A percentile compares a stretch with the other conserved stretches of the same genome.
These are phyloP conservation scores for Xerocomus potaroensis DNA, from an alignment of 768 basidiomycete species.

Conservation along the genomic window DNA sequence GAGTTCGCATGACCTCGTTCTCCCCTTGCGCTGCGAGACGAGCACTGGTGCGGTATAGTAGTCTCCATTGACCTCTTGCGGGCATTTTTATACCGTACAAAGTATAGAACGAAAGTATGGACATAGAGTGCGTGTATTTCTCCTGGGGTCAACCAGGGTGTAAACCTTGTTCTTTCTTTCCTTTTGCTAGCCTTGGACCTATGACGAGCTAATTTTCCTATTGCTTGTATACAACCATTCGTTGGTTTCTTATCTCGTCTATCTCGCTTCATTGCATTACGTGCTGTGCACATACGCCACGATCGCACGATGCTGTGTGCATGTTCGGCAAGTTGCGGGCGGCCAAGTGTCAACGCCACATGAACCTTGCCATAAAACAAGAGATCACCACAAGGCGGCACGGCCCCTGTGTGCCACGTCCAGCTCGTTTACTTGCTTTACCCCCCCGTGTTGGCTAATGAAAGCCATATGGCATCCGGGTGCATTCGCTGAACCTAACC, in stretches of 20 bases:
- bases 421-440: background rate
- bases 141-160: constrained; percentile 15
- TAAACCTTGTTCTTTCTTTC: constrained; percentile 14
- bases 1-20: constrained; percentile 12
- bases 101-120: background rate
- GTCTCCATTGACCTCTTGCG: background rate
- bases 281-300: constrained; percentile 9
- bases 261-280: background rate
- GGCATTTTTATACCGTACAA: background rate
- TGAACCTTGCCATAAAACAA: constrained; percentile 23
- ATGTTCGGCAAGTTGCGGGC: constrained; percentile 14
- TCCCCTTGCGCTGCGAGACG: constrained; percentile 16
- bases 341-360: constrained; percentile 25
- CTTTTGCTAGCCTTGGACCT: constrained; percentile 4
- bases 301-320: background rate
- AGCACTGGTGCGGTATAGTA: constrained; percentile 9
- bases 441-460: constrained; percentile 12
- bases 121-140: constrained; percentile 17
- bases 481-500: constrained; percentile 24
- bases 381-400: constrained; percentile 17
- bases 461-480: constrained; percentile 12
- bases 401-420: constrained; percentile 5
- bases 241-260: constrained; percentile 12
- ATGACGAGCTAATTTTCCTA: constrained; percentile 4
- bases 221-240: constrained; percentile 5